These are phyloP conservation scores for Gloeopeniophorella convolvens DNA, from an alignment of 768 basidiomycete species.

Conservation along the genomic window DNA sequence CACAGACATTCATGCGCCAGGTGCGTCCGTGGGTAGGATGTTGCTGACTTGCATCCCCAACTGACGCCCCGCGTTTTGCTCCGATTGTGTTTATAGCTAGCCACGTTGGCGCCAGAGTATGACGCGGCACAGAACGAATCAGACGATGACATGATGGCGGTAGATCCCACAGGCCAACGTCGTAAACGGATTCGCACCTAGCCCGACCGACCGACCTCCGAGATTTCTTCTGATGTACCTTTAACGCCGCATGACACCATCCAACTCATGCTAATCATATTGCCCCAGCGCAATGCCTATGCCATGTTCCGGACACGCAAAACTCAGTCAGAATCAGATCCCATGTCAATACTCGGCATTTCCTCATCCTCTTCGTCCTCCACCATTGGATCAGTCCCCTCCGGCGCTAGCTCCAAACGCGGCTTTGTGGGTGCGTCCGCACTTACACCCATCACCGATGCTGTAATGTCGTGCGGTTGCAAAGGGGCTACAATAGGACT, in stretches of 20 bases:
- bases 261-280: too few species aligned
- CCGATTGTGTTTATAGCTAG: conserved; percentile 10
- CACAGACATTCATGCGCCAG: conserved; percentile 47
- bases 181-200: conserved; percentile 33
- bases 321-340: conserved; percentile 69
- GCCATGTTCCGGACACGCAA: not conserved
- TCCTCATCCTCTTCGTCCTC: conserved; percentile 60
- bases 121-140: conserved; percentile 25
- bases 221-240: not conserved
- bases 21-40: conserved; percentile 28
- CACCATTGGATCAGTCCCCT: conserved; percentile 16
- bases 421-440: not conserved
- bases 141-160: conserved; percentile 33
- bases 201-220: not conserved
- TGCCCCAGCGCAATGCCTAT: not conserved
- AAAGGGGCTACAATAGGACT: not conserved
- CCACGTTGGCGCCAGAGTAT: conserved; percentile 14
- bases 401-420: not conserved
- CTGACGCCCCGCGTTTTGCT: not conserved
- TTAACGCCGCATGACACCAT: not conserved
- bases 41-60: not conserved
- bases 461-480: not conserved
- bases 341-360: conserved; percentile 72
- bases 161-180: conserved; percentile 24
- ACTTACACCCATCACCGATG: not conserved